Evolutionary conservation across 805 yeast genomes (phyloP).

Genomic region (Metschnikowia vanudenii): DNA sequence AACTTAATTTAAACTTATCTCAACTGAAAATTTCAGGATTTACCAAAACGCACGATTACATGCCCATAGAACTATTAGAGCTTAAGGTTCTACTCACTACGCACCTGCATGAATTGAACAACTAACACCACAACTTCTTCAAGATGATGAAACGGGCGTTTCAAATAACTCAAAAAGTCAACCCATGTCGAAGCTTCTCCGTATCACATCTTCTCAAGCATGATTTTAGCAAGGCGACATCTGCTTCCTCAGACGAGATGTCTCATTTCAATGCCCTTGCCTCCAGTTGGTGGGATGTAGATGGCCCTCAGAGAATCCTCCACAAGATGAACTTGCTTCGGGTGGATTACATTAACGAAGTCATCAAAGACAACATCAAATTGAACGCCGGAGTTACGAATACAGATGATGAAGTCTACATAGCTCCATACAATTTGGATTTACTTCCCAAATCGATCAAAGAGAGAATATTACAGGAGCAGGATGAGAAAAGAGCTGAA

Average conservation of each 20-base stretch:
- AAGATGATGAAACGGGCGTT: slow-evolving; percentile 9
- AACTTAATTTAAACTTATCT: too few species aligned
- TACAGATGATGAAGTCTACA: slow-evolving; percentile 51
- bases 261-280: slow-evolving; percentile 85
- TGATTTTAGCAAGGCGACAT: slow-evolving; percentile 23
- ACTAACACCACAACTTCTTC: slow-evolving; percentile 8
- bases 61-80: background rate
- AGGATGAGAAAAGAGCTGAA: slow-evolving; percentile 45
- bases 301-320: slow-evolving; percentile 88
- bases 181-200: slow-evolving; percentile 7
- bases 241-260: slow-evolving; percentile 62
- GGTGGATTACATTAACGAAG: slow-evolving; percentile 78
- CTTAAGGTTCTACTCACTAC: background rate
- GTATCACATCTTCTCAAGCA: slow-evolving; percentile 3
- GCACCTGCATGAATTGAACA: slow-evolving; percentile 6
- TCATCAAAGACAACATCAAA: slow-evolving; percentile 45
- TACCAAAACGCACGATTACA: background rate
- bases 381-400: slow-evolving; percentile 34
- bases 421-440: slow-evolving; percentile 75
- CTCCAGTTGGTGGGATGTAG: slow-evolving; percentile 96
- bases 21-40: too few species aligned
- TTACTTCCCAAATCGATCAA: slow-evolving; percentile 61
- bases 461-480: slow-evolving; percentile 47
- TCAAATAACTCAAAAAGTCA: background rate
- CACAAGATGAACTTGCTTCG: slow-evolving; percentile 92